Base-by-base conservation (phyloP, 2,329 filamentous ascomycete genomes). In the Coccinonectria pachysandricola region DNA sequence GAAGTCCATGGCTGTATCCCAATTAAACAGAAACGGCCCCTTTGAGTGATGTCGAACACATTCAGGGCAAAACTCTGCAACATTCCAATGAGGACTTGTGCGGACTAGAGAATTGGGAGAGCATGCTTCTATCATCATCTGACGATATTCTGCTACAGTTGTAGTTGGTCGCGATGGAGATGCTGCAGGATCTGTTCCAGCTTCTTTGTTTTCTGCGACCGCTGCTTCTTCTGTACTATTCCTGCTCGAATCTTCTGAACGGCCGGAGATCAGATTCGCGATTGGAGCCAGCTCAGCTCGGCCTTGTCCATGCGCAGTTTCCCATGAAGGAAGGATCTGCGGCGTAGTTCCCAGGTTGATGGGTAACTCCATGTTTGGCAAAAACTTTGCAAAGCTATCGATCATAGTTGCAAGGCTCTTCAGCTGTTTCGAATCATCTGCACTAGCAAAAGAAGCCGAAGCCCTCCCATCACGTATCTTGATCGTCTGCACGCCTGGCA, bases 341-440 rank as follows among this genome's bases (percentile, higher is more conserved):
- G 56, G 55, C 6, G 43, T 36, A 7, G 39, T 31, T 11, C 80
- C 71, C 12, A 82, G 64, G 47, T 93, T 94, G 57, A 94, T 81
- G 0, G 82, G 80, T 12, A 94, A 56, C 36, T 85, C 74, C 81
- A 94, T 87, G 36, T 87, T 73, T 1, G 84, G 83, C 9, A 94
- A 61, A 45, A 79, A 72, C 37, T 76, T 57, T 2, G 76, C 67
- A 42, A 93, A 93, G 2, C 66, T 60, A 26, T 71, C 61, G 48
- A 92, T 73, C 70, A 91, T 81, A 4, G 68, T 66, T 6, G 72
- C 60, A 0, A 70, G 44, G n/a, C 56, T 53, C 9, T 64, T 52
- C 19, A 72, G 39, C 12, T 59, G 43, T 8, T 46, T 32, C 11
- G 50, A 48, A 12, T 59, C 43, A 3, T 48, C 46, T 22, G 54